Evolutionary conservation across 805 yeast genomes (phyloP), one percentile per base, ranked within the genome.

Genomic region (Wickerhamiella qilinensis): DNA sequence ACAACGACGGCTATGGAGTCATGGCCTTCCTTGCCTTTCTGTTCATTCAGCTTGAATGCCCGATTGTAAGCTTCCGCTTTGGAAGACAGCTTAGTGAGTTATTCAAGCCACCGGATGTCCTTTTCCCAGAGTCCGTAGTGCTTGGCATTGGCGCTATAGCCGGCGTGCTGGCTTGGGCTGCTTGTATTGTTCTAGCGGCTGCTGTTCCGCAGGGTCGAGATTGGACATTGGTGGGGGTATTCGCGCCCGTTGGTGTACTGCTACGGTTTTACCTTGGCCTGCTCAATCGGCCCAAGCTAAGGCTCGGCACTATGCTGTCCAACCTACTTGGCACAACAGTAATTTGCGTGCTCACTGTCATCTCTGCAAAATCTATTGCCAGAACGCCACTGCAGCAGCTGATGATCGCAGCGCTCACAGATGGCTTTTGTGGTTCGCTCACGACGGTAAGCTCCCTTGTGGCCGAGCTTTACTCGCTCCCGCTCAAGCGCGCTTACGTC

Each of bases 391-490:
- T 36, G n/a, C 42, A 70, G 30, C 11, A 14, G 8, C 37, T 36
- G 11, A 69, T 73, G 3, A 48, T 77, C 1, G 43, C 47, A 6
- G 85, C 78, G 0, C 51, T 79, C 2, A 63, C 59, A 16, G 70
- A 71, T 46, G 93, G 93, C 0, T 74, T 70, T 42, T 75, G 83
- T 51, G 93, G 86, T 1, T 67, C 71, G 2, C 55, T 78, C 37
- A 73, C 83, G 30, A 81, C 95, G 0, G 70, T 82, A 30, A 76
- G 88, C 39, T 79, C 94, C 1, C 79, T 84, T 47, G 67, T 80
- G 7, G 73, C 69, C 31, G 96, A 85, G 54, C 55, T 82, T 29
- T 63, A 55, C 39, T 54, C 57, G 3, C 44, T 68, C 35, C 56
- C 52, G 5, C 25, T 63, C 4, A 29, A 51, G 14, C 43, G 59